Conservation (phyloP, 1,139 yeast genomes). For the Zygosaccharomyces sapae region DNA sequence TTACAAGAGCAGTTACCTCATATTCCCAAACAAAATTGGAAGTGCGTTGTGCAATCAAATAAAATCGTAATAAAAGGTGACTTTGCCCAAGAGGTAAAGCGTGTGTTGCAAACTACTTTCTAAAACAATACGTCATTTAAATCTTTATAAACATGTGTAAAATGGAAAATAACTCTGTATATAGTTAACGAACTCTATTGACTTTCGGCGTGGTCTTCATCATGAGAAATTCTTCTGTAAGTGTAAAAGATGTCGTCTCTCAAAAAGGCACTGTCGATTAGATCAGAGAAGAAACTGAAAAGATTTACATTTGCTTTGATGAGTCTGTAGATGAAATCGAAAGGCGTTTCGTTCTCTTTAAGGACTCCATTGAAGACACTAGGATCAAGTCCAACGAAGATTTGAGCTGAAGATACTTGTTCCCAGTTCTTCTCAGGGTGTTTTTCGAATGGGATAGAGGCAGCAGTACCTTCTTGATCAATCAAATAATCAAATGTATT, state of each 20-base stretch:
- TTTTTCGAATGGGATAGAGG: constrained; percentile 20
- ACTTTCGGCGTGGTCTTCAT: constrained; percentile 1
- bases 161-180: constrained; percentile 8
- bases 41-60: constrained; percentile 39
- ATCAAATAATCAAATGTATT: constrained; percentile 56
- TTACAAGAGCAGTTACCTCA: constrained; percentile 46
- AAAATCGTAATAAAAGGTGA: constrained; percentile 58
- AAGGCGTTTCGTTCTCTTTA: constrained; percentile 18
- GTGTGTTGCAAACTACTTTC: constrained; percentile 25
- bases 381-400: constrained; percentile 39
- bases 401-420: constrained; percentile 37
- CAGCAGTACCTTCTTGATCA: constrained; percentile 35
- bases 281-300: constrained; percentile 11
- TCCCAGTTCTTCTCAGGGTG: constrained; percentile 40
- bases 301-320: constrained; percentile 13
- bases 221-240: constrained; percentile 31
- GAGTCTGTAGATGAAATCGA: constrained; percentile 15
- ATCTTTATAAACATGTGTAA: constrained; percentile 1
- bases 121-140: constrained; percentile 8
- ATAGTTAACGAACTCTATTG: constrained; percentile 6
- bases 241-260: constrained; percentile 33
- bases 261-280: constrained; percentile 24
- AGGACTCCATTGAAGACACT: constrained; percentile 19
- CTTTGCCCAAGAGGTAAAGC: constrained; percentile 44
- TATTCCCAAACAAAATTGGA: constrained; percentile 44